Evolutionary conservation across 495 filamentous ascomycete species (phyloP), one percentile per base, ranked within the genome.

Genomic region (Aspergillus cristatus): DNA sequence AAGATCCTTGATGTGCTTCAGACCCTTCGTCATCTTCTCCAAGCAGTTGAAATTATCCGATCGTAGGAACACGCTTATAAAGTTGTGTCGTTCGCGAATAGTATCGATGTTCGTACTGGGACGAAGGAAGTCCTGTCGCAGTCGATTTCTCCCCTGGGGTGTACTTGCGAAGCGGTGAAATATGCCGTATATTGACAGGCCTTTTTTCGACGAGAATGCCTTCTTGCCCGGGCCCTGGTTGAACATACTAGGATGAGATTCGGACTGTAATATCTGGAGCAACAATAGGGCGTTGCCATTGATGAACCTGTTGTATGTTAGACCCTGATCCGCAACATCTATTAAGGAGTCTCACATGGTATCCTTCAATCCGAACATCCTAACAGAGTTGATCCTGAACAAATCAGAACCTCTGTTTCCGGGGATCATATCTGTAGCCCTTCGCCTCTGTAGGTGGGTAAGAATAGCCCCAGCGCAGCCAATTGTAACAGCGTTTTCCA

Each of bases 401-500:
- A 71, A 49, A 11, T 54, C 47, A 2, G 60, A 37, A 10, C 60
- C 67, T 24, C 62, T 67, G 32, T 78, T 74, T 6, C 72, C 69
- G 8, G 78, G 68, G 10, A 74, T 56, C 44, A 73, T 74, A 28
- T 75, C 71, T 1, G 71, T 70, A 10, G 78, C 68, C 57, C 73
- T 76, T 37, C 81, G 74, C 38, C 86, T 72, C 48, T 86, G 78
- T 8, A 97, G 51, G 42, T 93, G 87, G 3, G 74, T 73, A 24
- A 98, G 67, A 12, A 98, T 63, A 12, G 88, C 89, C 20, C 93
- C 88, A 22, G 82, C 82, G 52, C 91, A 97, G 0, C 89, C 86
- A 24, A 85, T 74, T 5, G 80, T 76, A 17, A 83, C 56, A 3
- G 56, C 70, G 48, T 85, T 95, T 10, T 89, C 83, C 38, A 94